Base-by-base conservation (phyloP, 257 asterid genomes). In the Osmanthus fragrans region DNA sequence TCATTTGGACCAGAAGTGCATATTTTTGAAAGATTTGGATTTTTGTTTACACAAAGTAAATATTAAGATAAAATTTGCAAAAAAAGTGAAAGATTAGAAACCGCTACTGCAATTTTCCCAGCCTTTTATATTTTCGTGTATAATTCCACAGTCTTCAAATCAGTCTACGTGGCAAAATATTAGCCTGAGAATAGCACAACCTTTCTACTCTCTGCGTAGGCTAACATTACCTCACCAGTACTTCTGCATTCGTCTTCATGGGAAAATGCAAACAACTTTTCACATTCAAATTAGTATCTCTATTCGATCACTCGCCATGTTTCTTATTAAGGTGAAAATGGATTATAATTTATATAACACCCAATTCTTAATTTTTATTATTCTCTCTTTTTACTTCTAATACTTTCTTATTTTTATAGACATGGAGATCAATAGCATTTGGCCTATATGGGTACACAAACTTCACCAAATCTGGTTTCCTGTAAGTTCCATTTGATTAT, bases 391-490 rank as follows among this genome's bases (percentile, higher is more conserved):
- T 21, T 23, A 3, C 4, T 42, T 23, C 23, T 6, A 23, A 60
- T 8, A 32, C 72, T 73, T 76, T 71, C 69, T 71, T 80, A 30
- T 67, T 73, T 21, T 10, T 10, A 23, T 92, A 90, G 98, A 71
- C 96, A 68, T 92, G 95, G 97, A 86, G 97, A 79, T 36, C 94
- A 76, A 63, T 88, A 10, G 81, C 90, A 47, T 94, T 92, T 89
- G 97, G 97, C 82, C 6, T 89, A 5, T 90, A 84, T 80, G 98
- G 97, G 29, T 92, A 85, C 91, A 80, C 87, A 83, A 88, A 92
- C 84, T 94, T 94, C 89, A 92, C 97, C 76, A 92, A 90, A 84
- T 82, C 92, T 58, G 97, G 90, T 56, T 94, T 86, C 63, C 0
- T 74, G 97, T 92, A 83, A 88, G 97, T 80, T 78, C 56, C 36